Base-by-base conservation (phyloP, 169 alveolate species). In the Theileria luwenshuni region DNA sequence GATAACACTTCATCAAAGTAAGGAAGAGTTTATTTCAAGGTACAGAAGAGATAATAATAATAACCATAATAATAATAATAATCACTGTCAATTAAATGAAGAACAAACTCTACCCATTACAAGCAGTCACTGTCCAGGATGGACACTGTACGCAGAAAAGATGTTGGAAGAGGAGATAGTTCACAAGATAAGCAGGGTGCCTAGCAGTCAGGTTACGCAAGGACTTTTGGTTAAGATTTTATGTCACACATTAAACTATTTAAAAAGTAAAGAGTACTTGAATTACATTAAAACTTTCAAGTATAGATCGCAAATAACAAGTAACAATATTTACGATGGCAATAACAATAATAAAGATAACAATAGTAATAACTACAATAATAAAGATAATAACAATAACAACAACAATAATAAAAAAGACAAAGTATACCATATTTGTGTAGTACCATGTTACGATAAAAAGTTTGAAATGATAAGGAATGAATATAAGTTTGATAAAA, bases 391-490 rank as follows among this genome's bases (percentile, higher is more conserved):
- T 6, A n/a, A 13, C 3, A 56, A 38, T 12, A 61, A 17, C 32
- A 35, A 17, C 13, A 62, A 45, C 33, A 15, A 41, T 13, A 32
- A 62, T 12, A 25, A 60, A 51, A 17, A 35, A 30, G 41, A 61
- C 7, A 81, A 83, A 63, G 64, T 92, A 45, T 88, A 86, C 65
- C 94, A 93, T 71, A 94, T 91, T 25, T 83, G 95, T 19, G 91
- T 94, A 6, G 94, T 93, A 94, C 97, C 98, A 23, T 95, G 98
- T 68, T 94, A 93, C 87, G 98, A 95, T 83, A 95, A 95, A 81
- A 94, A 94, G 79, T 79, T 95, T 15, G 98, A 95, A 77, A 91
- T 80, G 6, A 25, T 52, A 33, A 33, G 69, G 17, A 19, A 67
- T 1, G 75, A 81, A 15, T 30, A 21, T n/a, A 67, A 69, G 2